Evolutionary conservation across 805 yeast genomes (phyloP).

Genomic region (Lachancea fermentati): DNA sequence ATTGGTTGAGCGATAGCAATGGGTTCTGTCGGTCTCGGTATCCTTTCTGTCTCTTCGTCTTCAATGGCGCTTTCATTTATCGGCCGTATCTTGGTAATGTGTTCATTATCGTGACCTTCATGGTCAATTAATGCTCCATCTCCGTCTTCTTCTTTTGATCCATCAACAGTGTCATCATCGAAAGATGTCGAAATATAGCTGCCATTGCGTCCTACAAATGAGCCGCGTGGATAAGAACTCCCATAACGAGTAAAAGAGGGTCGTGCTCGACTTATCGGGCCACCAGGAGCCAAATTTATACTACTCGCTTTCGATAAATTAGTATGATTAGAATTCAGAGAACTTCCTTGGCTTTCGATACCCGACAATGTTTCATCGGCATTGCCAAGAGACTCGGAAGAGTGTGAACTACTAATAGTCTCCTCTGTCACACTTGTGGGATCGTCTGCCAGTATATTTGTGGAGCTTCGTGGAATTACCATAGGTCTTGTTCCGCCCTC

Average conservation of each 20-base stretch:
- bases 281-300: neutral
- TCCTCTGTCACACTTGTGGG: slow-evolving; percentile 14
- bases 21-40: slow-evolving; percentile 2
- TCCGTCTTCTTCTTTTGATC: neutral
- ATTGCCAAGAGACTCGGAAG: slow-evolving; percentile 9
- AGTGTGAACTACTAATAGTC: slow-evolving; percentile 18
- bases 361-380: slow-evolving; percentile 2
- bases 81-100: neutral
- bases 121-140: neutral
- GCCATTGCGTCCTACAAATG: slow-evolving; percentile 9
- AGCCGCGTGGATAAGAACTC: slow-evolving; percentile 8
- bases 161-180: slow-evolving; percentile 3
- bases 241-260: slow-evolving; percentile 1
- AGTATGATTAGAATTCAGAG: neutral
- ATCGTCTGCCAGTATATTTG: slow-evolving; percentile 3
- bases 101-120: neutral
- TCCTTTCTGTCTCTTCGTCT: neutral
- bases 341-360: slow-evolving; percentile 1
- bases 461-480: slow-evolving; percentile 6
- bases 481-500: slow-evolving; percentile 4
- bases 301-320: neutral
- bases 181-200: slow-evolving; percentile 8
- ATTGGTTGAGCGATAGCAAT: slow-evolving; percentile 2
- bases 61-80: neutral
- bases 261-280: slow-evolving; percentile 1